phyloP scores from a whole-genome alignment of 495 filamentous ascomycete genomes.

The Penicillium macrosclerotiorum region DNA sequence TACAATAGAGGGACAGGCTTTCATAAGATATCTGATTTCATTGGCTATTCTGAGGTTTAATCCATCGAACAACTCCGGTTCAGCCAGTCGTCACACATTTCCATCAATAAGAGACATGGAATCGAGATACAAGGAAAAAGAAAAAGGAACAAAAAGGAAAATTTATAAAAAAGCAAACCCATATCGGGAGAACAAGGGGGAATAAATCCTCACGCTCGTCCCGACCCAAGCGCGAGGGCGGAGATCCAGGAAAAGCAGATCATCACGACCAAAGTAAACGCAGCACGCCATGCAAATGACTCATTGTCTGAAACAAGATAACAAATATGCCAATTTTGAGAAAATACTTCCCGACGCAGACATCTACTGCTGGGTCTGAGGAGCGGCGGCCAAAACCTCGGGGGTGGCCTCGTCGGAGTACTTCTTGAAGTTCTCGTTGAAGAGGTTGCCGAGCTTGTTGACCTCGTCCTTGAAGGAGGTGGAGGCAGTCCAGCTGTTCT shows the following conservation, averaged over 20 bases:
- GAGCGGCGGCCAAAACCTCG: constrained; percentile 57
- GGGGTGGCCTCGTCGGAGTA: constrained; percentile 82
- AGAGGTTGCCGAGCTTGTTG: constrained; percentile 79
- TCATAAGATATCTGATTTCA: constrained; percentile 18
- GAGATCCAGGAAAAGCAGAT: constrained; percentile 19
- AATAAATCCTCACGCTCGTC: constrained; percentile 23
- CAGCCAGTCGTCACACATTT: constrained; percentile 20
- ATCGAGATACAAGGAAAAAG: constrained; percentile 3
- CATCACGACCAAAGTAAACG: constrained; percentile 22
- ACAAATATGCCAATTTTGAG: constrained; percentile 29
- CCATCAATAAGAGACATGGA: constrained; percentile 13
- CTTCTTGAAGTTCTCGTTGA: constrained; percentile 97
- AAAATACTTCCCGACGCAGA: constrained; percentile 7
- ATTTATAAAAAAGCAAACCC: constrained; percentile 12
- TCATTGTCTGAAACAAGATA: constrained; percentile 17
- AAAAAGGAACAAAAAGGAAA: constrained; percentile 14
- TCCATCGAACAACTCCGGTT: constrained; percentile 15
- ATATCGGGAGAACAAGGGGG: constrained; percentile 16
- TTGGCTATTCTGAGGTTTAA: constrained; percentile 19
- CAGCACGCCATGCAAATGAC: constrained; percentile 34
- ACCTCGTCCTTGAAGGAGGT: constrained; percentile 81
- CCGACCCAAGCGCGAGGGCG: constrained; percentile 22
- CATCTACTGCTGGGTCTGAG: constrained; percentile 20
- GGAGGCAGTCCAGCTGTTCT: constrained; percentile 82
- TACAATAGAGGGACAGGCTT: no score